These are phyloP conservation scores for Juglanconis juglandina DNA, from an alignment of 2,329 filamentous ascomycete species.

Conservation along the genomic window DNA sequence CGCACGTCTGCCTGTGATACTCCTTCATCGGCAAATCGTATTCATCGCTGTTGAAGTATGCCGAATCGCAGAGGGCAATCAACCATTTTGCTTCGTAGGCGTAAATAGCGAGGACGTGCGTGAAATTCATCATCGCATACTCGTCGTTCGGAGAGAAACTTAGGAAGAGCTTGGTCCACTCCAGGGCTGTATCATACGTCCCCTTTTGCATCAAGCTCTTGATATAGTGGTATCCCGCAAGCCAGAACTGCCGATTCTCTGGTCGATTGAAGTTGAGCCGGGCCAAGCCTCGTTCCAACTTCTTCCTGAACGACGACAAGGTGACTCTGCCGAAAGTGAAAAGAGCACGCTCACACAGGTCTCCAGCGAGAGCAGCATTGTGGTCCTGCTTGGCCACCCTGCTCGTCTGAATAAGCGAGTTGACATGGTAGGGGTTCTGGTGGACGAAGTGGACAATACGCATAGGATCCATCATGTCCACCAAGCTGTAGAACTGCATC, in stretches of 20 bases:
- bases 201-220: constrained; percentile 81
- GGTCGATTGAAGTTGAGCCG: constrained; percentile 75
- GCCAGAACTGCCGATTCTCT: constrained; percentile 90
- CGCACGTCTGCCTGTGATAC: constrained; percentile 74
- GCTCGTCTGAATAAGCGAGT: constrained; percentile 87
- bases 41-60: constrained; percentile 35
- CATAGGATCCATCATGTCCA: constrained; percentile 82
- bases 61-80: constrained; percentile 59
- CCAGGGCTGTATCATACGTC: constrained; percentile 89
- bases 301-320: constrained; percentile 75
- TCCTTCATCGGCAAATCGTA: constrained; percentile 34
- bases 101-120: constrained; percentile 82
- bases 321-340: constrained; percentile 91
- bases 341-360: constrained; percentile 84
- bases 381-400: constrained; percentile 89
- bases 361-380: constrained; percentile 79
- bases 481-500: constrained; percentile 69
- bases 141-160: constrained; percentile 74
- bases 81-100: constrained; percentile 75
- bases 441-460: constrained; percentile 73
- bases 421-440: constrained; percentile 83
- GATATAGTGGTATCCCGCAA: constrained; percentile 86
- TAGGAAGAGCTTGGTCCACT: constrained; percentile 86
- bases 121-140: constrained; percentile 74
- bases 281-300: constrained; percentile 73